These are phyloP conservation scores for Cutaneotrichosporon sp. DNA, from an alignment of 1,284 basidiomycete species.

Conservation along the genomic window DNA sequence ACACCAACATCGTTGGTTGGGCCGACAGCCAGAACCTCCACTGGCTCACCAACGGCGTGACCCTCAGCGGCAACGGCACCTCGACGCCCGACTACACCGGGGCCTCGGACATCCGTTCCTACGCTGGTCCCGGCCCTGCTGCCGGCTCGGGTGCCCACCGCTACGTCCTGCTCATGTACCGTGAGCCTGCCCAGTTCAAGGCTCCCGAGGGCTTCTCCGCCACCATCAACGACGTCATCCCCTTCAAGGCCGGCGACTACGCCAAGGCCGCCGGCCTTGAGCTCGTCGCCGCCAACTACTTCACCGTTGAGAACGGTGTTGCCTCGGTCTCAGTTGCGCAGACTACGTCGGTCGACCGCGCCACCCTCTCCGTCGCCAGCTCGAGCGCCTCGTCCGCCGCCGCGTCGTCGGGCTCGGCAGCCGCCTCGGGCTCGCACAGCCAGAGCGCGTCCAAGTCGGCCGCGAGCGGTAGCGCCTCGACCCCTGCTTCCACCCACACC, in stretches of 20 bases:
- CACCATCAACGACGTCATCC: constrained; percentile 61
- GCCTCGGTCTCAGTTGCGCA: constrained; percentile 53
- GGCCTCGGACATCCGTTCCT: constrained; percentile 56
- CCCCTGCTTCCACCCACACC: constrained; percentile 14
- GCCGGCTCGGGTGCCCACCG: constrained; percentile 68
- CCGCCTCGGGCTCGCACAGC: constrained; percentile 14
- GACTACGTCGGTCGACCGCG: constrained; percentile 13
- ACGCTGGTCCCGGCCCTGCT: constrained; percentile 70
- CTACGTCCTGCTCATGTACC: constrained; percentile 45
- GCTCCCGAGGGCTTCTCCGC: constrained; percentile 64
- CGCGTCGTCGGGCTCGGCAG: constrained; percentile 15
- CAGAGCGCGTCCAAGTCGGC: constrained; percentile 9
- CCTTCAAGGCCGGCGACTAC: constrained; percentile 56
- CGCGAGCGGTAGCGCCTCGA: constrained; percentile 10
- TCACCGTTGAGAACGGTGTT: constrained; percentile 70
- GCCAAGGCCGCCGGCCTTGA: constrained; percentile 43
- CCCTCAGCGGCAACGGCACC: constrained; percentile 41
- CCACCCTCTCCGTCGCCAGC: constrained; percentile 34
- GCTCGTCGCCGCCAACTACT: constrained; percentile 61
- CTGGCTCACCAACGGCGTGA: constrained; percentile 70
- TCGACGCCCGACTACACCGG: constrained; percentile 17
- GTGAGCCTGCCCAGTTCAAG: constrained; percentile 56
- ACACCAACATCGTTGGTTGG: constrained; percentile 63
- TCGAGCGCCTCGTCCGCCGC: constrained; percentile 38
- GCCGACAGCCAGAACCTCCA: constrained; percentile 62